A percentile compares a stretch with the other conserved stretches of the same genome.
phyloP scores from a whole-genome alignment of 371 early-diverging fungal species.

The Syncephalastrum racemosum region DNA sequence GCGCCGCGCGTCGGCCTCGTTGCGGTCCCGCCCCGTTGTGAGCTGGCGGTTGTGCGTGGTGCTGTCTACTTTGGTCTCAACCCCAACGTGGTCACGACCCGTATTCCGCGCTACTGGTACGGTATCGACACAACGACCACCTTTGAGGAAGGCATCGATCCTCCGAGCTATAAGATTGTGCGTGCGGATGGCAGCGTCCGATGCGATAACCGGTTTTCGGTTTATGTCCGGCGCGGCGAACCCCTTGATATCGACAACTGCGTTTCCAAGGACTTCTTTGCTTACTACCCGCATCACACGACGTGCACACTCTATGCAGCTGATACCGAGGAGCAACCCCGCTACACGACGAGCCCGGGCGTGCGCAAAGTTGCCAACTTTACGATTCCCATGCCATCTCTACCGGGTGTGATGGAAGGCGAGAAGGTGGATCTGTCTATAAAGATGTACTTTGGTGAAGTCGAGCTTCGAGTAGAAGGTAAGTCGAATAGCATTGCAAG shows the following conservation, averaged over 20 bases:
- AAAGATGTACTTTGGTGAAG: slow-evolving; percentile 46
- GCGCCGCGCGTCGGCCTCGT: slow-evolving; percentile 38
- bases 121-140: slow-evolving; percentile 55
- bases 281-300: slow-evolving; percentile 54
- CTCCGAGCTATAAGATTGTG: slow-evolving; percentile 43
- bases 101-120: slow-evolving; percentile 58
- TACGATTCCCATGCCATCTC: slow-evolving; percentile 49
- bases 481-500: slow-evolving; percentile 6
- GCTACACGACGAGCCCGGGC: slow-evolving; percentile 43
- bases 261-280: slow-evolving; percentile 48
- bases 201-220: slow-evolving; percentile 48
- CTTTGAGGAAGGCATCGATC: slow-evolving; percentile 52
- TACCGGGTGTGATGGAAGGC: slow-evolving; percentile 42
- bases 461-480: slow-evolving; percentile 53
- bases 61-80: slow-evolving; percentile 54
- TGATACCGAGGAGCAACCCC: slow-evolving; percentile 45
- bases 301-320: slow-evolving; percentile 51
- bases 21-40: slow-evolving; percentile 51
- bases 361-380: slow-evolving; percentile 49
- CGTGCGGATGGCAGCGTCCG: slow-evolving; percentile 49
- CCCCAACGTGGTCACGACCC: slow-evolving; percentile 49
- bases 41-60: slow-evolving; percentile 49
- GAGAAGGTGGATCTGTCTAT: slow-evolving; percentile 47
- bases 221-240: slow-evolving; percentile 43
- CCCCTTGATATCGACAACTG: slow-evolving; percentile 44